These are phyloP conservation scores for Capsicum pubescens DNA, from an alignment of 257 asterid genomes.

Conservation along the genomic window DNA sequence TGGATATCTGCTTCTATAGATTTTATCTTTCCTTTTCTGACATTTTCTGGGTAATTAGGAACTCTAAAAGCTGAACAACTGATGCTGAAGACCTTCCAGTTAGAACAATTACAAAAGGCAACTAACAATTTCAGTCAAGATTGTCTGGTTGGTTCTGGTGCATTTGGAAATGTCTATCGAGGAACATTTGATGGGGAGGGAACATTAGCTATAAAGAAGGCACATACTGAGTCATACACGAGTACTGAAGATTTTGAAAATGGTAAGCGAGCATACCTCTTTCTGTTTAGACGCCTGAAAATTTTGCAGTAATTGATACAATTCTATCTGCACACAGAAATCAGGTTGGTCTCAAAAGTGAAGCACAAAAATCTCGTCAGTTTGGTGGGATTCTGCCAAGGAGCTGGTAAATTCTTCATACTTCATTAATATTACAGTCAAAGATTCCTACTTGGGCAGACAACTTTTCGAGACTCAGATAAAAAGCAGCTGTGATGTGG, in stretches of 20 bases:
- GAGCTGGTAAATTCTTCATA: constrained; percentile 46
- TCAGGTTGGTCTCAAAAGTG: constrained; percentile 69
- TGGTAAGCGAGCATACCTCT: constrained; percentile 43
- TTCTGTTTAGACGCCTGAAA: background rate
- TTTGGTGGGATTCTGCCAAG: constrained; percentile 75
- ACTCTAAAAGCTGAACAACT: constrained; percentile 49
- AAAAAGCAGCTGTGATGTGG: background rate
- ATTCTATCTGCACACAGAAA: constrained; percentile 49
- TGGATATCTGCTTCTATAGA: background rate
- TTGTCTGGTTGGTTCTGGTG: constrained; percentile 67
- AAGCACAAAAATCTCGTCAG: constrained; percentile 69
- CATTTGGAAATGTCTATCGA: constrained; percentile 70
- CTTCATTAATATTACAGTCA: background rate
- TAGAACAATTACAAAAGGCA: constrained; percentile 64
- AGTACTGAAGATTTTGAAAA: constrained; percentile 71
- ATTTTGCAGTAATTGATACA: constrained; percentile 5
- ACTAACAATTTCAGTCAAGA: constrained; percentile 68
- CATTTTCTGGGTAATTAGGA: constrained; percentile 40
- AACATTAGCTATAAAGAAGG: constrained; percentile 66
- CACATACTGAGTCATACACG: constrained; percentile 57
- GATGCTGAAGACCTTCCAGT: constrained; percentile 50
- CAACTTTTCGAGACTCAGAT: background rate
- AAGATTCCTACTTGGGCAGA: background rate
- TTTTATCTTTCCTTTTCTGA: constrained; percentile 12
- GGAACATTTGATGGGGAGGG: constrained; percentile 57